Evolutionary conservation across 495 filamentous ascomycete genomes (phyloP), one percentile per base, ranked within the genome.

Genomic region (Penicillium steckii): DNA sequence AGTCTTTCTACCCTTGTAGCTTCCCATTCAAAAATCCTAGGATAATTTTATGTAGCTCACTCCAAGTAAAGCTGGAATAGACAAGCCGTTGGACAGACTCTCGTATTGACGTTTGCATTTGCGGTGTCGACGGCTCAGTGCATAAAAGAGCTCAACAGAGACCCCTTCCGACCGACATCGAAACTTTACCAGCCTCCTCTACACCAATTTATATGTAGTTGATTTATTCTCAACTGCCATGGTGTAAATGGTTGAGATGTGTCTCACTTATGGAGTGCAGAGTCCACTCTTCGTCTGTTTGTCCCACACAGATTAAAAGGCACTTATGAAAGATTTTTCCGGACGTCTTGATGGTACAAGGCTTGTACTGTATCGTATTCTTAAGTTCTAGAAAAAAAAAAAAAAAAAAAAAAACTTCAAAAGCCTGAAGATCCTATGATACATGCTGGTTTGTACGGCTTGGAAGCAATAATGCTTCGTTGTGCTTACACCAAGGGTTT

Each of bases 161-260:
- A n/a, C 22, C 42, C 4, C 12, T 27, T 43, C 24, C 38, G 19
- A 24, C 23, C 46, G 27, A 44, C 41, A 37, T 40, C 23, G 6
- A 29, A 33, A 49, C 44, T 55, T 33, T 49, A 40, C 52, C 40
- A 55, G 52, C 46, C 52, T 26, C 42, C 9, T 41, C 13, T 12
- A 13, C 23, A 17, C 38, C 7, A 8, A 41, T 41, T 41, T 23
- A 41, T 7, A 8, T n/a, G 9, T 41, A 24, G n/a, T 4, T 8
- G 9, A 23, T 41, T n/a, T 21, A 23, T 22, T 29, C 12, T 29
- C 27, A 29, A 5, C 27, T 29, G 12, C 12, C 12, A 29, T 12
- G 27, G 27, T 29, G 27, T 29, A 29, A 12, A 29, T 29, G 27
- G 12, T 6, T 29, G 27, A 29, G 27, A 29, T 29, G 27, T 29